These are phyloP conservation scores for Carex cristatella DNA, from an alignment of 176 grass and related monocot genomes.

Conservation along the genomic window DNA sequence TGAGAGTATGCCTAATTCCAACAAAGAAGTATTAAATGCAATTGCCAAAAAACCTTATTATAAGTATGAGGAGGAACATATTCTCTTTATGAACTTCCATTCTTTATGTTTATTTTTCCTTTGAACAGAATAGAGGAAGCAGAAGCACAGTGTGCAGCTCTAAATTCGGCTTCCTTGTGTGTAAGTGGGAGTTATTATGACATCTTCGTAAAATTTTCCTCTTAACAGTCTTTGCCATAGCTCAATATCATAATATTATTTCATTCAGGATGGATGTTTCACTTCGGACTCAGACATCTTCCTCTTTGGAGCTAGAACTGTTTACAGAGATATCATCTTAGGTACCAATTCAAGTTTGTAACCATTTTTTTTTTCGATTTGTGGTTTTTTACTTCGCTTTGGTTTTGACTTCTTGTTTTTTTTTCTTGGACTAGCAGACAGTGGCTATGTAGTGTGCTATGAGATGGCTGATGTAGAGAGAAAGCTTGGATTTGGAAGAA, in stretches of 20 bases:
- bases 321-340: slow-evolving; percentile 95
- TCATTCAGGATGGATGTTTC: slow-evolving; percentile 87
- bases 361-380: background rate
- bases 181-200: slow-evolving; percentile 43
- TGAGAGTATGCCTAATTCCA: background rate
- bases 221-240: background rate
- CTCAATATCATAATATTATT: background rate
- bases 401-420: slow-evolving; percentile 6
- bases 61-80: background rate
- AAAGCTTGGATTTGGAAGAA: slow-evolving; percentile 84
- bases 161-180: slow-evolving; percentile 64
- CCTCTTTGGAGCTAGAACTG: slow-evolving; percentile 86
- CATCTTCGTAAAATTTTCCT: background rate
- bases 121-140: slow-evolving; percentile 78
- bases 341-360: slow-evolving; percentile 36
- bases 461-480: slow-evolving; percentile 92
- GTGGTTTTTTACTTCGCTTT: slow-evolving; percentile 22
- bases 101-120: background rate
- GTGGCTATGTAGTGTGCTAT: slow-evolving; percentile 72
- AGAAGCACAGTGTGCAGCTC: slow-evolving; percentile 83
- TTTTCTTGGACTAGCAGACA: slow-evolving; percentile 51
- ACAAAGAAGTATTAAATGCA: background rate
- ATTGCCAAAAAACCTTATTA: background rate
- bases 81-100: background rate
- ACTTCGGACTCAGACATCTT: slow-evolving; percentile 87